Conservation (phyloP, 495 filamentous ascomycete genomes). For the Hyaloscypha hepaticicola region DNA sequence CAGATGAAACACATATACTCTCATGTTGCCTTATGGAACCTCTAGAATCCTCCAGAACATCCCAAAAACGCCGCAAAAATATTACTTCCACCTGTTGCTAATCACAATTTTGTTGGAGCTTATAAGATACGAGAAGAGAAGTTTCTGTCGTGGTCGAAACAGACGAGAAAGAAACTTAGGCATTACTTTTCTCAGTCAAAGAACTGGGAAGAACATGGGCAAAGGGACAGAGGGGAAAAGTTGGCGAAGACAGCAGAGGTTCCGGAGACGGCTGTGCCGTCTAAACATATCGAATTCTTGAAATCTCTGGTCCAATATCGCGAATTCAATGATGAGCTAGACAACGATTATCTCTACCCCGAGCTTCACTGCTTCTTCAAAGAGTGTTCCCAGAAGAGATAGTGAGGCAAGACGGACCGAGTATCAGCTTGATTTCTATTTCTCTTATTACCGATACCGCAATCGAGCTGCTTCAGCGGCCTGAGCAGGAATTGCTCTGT, state of each 20-base stretch:
- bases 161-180: conserved; percentile 28
- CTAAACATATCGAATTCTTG: conserved; percentile 29
- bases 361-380: conserved; percentile 38
- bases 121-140: conserved; percentile 35
- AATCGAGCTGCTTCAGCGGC: conserved; percentile 34
- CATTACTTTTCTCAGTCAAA: background rate
- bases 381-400: conserved; percentile 35
- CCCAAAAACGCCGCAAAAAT: no score
- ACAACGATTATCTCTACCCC: conserved; percentile 36
- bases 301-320: conserved; percentile 15
- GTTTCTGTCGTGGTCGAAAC: conserved; percentile 36
- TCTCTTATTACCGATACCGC: conserved; percentile 36
- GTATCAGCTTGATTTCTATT: conserved; percentile 27
- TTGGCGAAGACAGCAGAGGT: conserved; percentile 23
- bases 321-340: conserved; percentile 28
- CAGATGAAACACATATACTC: no score
- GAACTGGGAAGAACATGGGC: conserved; percentile 24
- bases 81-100: background rate
- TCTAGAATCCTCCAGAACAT: no score
- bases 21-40: no score
- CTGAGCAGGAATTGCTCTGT: conserved; percentile 32
- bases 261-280: conserved; percentile 2
- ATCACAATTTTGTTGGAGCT: conserved; percentile 12
- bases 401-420: conserved; percentile 34
- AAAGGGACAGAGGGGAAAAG: conserved; percentile 28